These are phyloP conservation scores for Diaporthe sp. DNA, from an alignment of 2,329 filamentous ascomycete species.

Conservation along the genomic window DNA sequence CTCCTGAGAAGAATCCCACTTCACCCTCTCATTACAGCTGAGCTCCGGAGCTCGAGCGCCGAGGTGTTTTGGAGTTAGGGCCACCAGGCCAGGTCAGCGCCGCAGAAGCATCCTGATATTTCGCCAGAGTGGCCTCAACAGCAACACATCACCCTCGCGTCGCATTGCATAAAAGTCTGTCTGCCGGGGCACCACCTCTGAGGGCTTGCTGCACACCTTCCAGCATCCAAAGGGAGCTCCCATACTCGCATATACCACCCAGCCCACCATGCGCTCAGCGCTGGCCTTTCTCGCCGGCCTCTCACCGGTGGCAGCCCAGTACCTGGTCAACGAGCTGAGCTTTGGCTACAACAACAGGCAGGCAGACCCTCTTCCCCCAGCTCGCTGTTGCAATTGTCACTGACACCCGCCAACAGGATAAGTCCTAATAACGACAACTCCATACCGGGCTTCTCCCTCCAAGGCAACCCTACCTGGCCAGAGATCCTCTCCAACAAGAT, in stretches of 20 bases:
- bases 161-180: constrained; percentile 16
- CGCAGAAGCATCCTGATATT: constrained; percentile 37
- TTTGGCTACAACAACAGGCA: constrained; percentile 81
- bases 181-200: constrained; percentile 16
- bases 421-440: constrained; percentile 69
- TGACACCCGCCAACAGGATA: constrained; percentile 63
- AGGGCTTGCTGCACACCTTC: constrained; percentile 12
- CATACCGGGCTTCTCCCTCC: constrained; percentile 68
- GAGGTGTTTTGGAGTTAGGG: constrained; percentile 38
- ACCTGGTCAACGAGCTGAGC: constrained; percentile 79
- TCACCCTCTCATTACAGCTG: constrained; percentile 22
- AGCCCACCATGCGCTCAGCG: constrained; percentile 58
- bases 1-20: background rate
- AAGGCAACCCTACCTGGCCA: constrained; percentile 67
- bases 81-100: constrained; percentile 31
- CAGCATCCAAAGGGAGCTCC: constrained; percentile 34
- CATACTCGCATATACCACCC: constrained; percentile 11
- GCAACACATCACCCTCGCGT: constrained; percentile 11
- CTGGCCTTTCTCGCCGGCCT: constrained; percentile 58
- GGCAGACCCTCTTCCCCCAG: constrained; percentile 16
- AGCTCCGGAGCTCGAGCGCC: constrained; percentile 37
- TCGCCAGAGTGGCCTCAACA: constrained; percentile 42
- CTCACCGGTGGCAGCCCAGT: constrained; percentile 71
- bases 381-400: constrained; percentile 15
- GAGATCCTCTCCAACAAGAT: constrained; percentile 88